Evolutionary conservation across 2,329 filamentous ascomycete genomes (phyloP), one percentile per base, ranked within the genome.

Genomic region (Pseudogymnoascus sp.): DNA sequence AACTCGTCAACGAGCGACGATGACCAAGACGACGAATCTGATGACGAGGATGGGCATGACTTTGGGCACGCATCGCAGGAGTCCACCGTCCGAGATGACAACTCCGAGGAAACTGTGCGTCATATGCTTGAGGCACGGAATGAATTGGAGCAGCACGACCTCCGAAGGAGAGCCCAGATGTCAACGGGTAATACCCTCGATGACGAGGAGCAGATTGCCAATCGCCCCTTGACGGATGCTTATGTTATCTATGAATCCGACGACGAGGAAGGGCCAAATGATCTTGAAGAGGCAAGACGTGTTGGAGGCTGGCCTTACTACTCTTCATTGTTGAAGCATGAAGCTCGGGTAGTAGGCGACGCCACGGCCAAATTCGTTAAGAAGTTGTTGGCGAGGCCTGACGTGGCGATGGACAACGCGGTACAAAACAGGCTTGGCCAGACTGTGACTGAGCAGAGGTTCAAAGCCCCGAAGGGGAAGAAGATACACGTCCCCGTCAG

Each of bases 401-500:
- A 41, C 25, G 62, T 62, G 8, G 41, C 12, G 36, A 76, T 91
- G 74, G 77, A 83, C 75, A 74, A 84, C 75, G 75, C 82, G 23
- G 75, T 79, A 38, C 74, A 79, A 65, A 76, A 79, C 69, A 77
- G 85, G 9, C 83, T 86, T 39, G 83, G 83, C 5, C 75, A 81
- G 70, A 69, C 86, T 76, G 80, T 87, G 25, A 79, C 82, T 66
- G 79, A 74, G 30, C 83, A 80, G 73, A 80, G 77, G 68, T 85
- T 92, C 78, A 87, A 85, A 72, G 89, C 90, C 7, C 90, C 90
- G 11, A 87, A 85, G 73, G 90, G 90, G 61, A 93, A 92, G 84
- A 90, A 90, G 74, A 97, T 99, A 64, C 93, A 97, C 71, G 94
- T 99, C 23, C 93, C 93, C 12, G 88, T 97, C 62, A 87, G 94